A percentile compares a stretch with the other conserved stretches of the same genome.
Evolutionary conservation across 2,329 filamentous ascomycete species (phyloP).

Genomic region (Xylariaceae sp.): DNA sequence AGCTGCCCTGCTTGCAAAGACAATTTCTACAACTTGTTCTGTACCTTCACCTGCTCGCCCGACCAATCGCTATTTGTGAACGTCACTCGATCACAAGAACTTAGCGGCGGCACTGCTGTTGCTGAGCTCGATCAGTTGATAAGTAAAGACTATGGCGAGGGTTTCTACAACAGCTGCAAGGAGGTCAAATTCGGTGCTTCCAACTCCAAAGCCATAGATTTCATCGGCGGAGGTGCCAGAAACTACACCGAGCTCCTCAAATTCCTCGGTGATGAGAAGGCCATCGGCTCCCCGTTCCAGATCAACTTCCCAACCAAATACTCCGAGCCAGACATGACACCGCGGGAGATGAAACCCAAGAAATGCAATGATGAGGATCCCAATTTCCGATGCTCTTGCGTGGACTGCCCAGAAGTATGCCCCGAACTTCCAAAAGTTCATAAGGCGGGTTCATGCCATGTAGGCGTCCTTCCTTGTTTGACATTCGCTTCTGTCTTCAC

Average conservation of each 20-base stretch:
- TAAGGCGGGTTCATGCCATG: slow-evolving; percentile 66
- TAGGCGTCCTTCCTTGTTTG: slow-evolving; percentile 85
- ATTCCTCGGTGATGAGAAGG: slow-evolving; percentile 89
- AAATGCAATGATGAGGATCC: slow-evolving; percentile 88
- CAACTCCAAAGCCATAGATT: slow-evolving; percentile 88
- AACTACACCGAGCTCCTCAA: slow-evolving; percentile 84
- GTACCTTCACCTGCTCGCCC: slow-evolving; percentile 96
- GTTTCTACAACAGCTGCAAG: slow-evolving; percentile 96
- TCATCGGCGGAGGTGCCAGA: slow-evolving; percentile 92
- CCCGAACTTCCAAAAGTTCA: slow-evolving; percentile 75
- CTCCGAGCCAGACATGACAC: slow-evolving; percentile 64
- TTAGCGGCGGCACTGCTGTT: slow-evolving; percentile 56
- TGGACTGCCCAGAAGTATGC: slow-evolving; percentile 86
- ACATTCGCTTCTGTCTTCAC: slow-evolving; percentile 88
- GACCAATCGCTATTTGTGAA: slow-evolving; percentile 96
- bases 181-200: slow-evolving; percentile 97
- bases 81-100: slow-evolving; percentile 69
- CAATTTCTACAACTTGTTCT: slow-evolving; percentile 98
- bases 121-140: slow-evolving; percentile 88
- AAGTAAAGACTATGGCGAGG: slow-evolving; percentile 75
- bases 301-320: slow-evolving; percentile 80
- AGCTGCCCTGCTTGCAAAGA: slow-evolving; percentile 95
- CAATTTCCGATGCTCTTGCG: slow-evolving; percentile 82
- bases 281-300: slow-evolving; percentile 91
- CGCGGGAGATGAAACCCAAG: slow-evolving; percentile 69